Evolutionary conservation across 1,139 yeast species (phyloP).

Genomic region (Debaryomyces udenii): DNA sequence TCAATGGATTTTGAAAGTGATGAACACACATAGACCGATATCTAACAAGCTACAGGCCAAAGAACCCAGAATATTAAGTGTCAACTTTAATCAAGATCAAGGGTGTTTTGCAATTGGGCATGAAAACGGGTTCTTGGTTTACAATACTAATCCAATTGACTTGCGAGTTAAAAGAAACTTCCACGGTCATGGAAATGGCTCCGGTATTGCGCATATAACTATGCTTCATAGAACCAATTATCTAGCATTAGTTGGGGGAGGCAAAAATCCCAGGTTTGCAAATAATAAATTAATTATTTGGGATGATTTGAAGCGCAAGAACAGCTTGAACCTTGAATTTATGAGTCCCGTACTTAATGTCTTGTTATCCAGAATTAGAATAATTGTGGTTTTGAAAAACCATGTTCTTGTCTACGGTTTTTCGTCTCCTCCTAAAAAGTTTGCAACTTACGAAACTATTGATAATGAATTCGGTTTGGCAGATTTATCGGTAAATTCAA

Average conservation of each 20-base stretch:
- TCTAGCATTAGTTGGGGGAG: constrained; percentile 88
- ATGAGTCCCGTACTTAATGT: constrained; percentile 74
- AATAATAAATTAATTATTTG: constrained; percentile 79
- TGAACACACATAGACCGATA: constrained; percentile 45
- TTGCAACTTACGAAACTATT: constrained; percentile 72
- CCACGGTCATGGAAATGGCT: constrained; percentile 23
- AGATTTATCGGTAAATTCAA: constrained; percentile 51
- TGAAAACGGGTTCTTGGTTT: constrained; percentile 83
- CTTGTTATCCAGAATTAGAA: constrained; percentile 70
- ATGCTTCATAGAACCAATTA: constrained; percentile 92
- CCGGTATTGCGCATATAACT: constrained; percentile 74
- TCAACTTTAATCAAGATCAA: constrained; percentile 84
- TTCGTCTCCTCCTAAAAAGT: constrained; percentile 72
- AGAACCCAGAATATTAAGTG: constrained; percentile 53
- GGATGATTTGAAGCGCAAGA: constrained; percentile 85
- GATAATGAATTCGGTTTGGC: constrained; percentile 72
- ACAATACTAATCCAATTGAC: constrained; percentile 85
- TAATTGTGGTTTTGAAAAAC: constrained; percentile 69
- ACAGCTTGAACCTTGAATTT: constrained; percentile 76
- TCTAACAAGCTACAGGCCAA: constrained; percentile 19
- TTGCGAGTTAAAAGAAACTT: constrained; percentile 71
- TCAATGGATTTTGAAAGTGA: constrained; percentile 15
- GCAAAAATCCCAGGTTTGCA: constrained; percentile 74
- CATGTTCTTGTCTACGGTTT: constrained; percentile 79
- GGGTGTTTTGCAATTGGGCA: constrained; percentile 88